phyloP scores from a whole-genome alignment of 2,329 filamentous ascomycete genomes.

The Diaporthe nobilis region DNA sequence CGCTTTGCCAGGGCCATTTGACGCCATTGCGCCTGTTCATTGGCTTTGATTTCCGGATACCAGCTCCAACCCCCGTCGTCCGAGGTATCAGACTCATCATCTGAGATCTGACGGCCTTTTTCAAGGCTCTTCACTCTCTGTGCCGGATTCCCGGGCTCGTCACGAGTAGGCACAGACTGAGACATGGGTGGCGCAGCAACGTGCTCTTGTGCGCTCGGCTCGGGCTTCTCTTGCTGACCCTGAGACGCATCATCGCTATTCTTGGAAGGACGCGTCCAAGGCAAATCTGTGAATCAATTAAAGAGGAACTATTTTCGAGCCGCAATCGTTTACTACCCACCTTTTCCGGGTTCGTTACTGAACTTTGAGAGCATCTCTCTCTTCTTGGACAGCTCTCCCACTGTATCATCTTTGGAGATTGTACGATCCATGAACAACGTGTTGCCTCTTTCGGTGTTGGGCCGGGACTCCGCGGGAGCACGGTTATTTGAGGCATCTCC shows the following conservation, averaged over 20 bases:
- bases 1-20: neutral
- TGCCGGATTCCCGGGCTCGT: too few species aligned
- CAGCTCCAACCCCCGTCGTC: neutral
- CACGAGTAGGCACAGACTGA: too few species aligned
- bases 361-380: neutral
- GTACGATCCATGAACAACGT: neutral
- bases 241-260: too few species aligned
- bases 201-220: too few species aligned
- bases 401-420: neutral
- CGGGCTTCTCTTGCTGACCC: too few species aligned
- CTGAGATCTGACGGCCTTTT: neutral
- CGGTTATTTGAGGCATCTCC: fast-evolving
- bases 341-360: neutral
- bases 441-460: neutral
- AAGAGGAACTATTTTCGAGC: too few species aligned
- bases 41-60: neutral
- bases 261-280: too few species aligned
- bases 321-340: neutral
- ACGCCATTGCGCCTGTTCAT: neutral
- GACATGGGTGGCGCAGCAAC: too few species aligned
- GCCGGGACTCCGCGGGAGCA: neutral
- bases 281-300: too few species aligned
- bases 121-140: too few species aligned
- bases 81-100: neutral
- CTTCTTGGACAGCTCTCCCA: neutral